These are phyloP conservation scores for Nemophila menziesii DNA, from an alignment of 257 asterid genomes.

Conservation along the genomic window DNA sequence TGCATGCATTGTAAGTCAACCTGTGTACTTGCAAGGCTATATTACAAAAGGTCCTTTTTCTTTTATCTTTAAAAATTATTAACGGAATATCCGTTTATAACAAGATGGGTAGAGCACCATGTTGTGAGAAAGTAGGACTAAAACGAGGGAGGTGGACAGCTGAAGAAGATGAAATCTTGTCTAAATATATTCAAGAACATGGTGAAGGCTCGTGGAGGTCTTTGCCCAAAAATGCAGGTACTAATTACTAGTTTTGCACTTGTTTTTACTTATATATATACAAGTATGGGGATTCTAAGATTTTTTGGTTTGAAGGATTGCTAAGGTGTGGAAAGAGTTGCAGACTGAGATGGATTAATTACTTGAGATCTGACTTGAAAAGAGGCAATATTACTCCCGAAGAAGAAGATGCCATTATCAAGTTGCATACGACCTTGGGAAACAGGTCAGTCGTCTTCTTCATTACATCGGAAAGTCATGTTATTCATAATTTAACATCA, in stretches of 20 bases:
- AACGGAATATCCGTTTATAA: too few species aligned
- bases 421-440: constrained; percentile 63
- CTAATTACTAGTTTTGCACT: background rate
- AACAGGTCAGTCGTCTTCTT: constrained; percentile 36
- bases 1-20: constrained; percentile 9
- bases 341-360: constrained; percentile 79
- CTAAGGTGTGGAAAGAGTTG: constrained; percentile 89
- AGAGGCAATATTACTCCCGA: constrained; percentile 62
- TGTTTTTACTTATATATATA: background rate
- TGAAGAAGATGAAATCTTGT: constrained; percentile 64
- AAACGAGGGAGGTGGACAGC: constrained; percentile 80
- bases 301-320: constrained; percentile 28
- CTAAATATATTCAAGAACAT: constrained; percentile 40
- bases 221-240: constrained; percentile 87
- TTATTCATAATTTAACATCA: too few species aligned
- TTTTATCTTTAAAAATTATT: background rate
- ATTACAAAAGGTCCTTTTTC: background rate
- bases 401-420: constrained; percentile 58
- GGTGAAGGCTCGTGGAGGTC: constrained; percentile 96
- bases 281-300: background rate
- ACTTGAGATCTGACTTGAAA: constrained; percentile 66
- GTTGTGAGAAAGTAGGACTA: constrained; percentile 81
- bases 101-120: constrained; percentile 79
- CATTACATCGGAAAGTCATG: too few species aligned
- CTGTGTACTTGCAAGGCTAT: background rate